Evolutionary conservation across 495 filamentous ascomycete species (phyloP), one percentile per base, ranked within the genome.

Genomic region (Xylaria telfairii): DNA sequence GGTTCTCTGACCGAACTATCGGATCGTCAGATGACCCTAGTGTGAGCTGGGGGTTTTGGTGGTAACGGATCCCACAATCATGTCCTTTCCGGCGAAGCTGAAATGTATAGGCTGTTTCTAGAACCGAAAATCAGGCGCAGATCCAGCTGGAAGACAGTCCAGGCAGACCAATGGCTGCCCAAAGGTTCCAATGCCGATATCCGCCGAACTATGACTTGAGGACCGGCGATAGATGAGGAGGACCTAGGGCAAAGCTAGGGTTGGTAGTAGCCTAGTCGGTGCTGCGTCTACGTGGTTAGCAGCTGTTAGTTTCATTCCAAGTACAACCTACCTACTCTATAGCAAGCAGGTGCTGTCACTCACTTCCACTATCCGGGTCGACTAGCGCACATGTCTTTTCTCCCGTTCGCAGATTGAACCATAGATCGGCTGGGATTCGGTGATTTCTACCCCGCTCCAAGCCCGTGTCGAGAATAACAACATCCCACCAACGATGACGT

Each of bases 401-500:
- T 21, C 26, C 51, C 26, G 51, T 28, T 53, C 4, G 42, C 30
- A 28, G 39, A 24, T 51, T 13, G 44, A 65, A 65, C 39, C 42
- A 65, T 32, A 42, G 32, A 42, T 54, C n/a, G 47, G 32, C 64
- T n/a, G 9, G 32, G 63, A 19, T 53, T 66, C 47, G 46, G 63
- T 39, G 47, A 5, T 34, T 54, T 66, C 21, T 54, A 53, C 47
- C 64, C 64, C 64, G 47, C 46, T 42, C 64, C 34, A 41, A 66
- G 54, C 21, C 39, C 46, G 62, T 51, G 44, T 51, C 34, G n/a
- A 54, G 30, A 49, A 37, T 21, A 68, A 34, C 41, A 46, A 61
- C 66, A 68, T 68, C 53, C 66, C 54, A 68, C 66, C 13, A 34
- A 28, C 65, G 17, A 68, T 68, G 66, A 68, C 66, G 66, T 68